These are phyloP conservation scores for Claviceps cyperi DNA, from an alignment of 2,329 filamentous ascomycete species.

Conservation along the genomic window DNA sequence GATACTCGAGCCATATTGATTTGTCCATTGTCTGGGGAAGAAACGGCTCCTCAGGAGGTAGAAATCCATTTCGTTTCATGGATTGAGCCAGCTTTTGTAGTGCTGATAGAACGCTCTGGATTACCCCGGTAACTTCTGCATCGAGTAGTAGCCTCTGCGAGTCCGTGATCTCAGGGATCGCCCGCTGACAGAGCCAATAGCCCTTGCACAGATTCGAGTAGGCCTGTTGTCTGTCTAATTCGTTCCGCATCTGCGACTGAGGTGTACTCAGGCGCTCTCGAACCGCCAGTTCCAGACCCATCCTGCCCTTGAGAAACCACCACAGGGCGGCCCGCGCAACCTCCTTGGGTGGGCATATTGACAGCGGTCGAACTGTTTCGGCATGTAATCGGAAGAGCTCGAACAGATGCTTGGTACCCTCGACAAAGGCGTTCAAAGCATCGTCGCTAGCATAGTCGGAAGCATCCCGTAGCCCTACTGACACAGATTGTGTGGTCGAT, in stretches of 20 bases:
- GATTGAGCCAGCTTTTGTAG: constrained; percentile 63
- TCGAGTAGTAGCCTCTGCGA: constrained; percentile 27
- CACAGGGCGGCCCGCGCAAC: constrained; percentile 63
- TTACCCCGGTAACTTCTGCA: constrained; percentile 35
- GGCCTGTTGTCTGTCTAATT: constrained; percentile 53
- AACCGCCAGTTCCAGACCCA: constrained; percentile 58
- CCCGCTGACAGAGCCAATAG: constrained; percentile 59
- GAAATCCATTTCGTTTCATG: constrained; percentile 70
- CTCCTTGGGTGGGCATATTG: constrained; percentile 46
- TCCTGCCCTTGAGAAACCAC: constrained; percentile 81
- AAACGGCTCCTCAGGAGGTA: constrained; percentile 54
- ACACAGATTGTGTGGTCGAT: constrained; percentile 17
- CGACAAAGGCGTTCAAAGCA: constrained; percentile 54
- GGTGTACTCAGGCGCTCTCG: constrained; percentile 42
- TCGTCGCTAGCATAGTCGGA: constrained; percentile 40
- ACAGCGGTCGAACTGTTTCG: constrained; percentile 54
- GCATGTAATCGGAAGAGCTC: constrained; percentile 66
- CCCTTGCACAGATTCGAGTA: constrained; percentile 76
- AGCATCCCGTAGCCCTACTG: constrained; percentile 28
- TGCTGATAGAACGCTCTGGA: constrained; percentile 45
- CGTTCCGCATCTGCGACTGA: constrained; percentile 37
- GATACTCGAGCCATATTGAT: constrained; percentile 69
- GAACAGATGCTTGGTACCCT: constrained; percentile 57
- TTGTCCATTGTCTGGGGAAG: constrained; percentile 70
- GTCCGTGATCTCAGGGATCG: constrained; percentile 34